Evolutionary conservation across 257 asterid species (phyloP), one percentile per base, ranked within the genome.

Genomic region (Solanum ossicruentum): DNA sequence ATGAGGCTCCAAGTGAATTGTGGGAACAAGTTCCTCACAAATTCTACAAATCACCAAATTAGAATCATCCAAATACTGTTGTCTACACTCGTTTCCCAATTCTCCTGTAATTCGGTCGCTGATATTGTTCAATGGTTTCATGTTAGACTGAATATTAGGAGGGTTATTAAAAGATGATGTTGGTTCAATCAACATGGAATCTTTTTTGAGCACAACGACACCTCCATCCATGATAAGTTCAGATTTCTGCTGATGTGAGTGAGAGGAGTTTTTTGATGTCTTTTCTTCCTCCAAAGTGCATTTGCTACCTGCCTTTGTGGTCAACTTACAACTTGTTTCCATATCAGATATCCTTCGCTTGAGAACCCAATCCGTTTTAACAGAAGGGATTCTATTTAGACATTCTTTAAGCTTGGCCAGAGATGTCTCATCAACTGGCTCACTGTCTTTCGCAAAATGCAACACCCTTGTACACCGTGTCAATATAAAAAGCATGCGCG

Each of bases 391-490:
- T 86, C 93, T 93, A 87, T 93, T 92, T 88, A 96, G 88, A 87
- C 98, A 96, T 84, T 93, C 94, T 86, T 91, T 92, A 87, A 96
- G 89, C 90, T 93, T 94, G 86, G 93, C 92, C 36, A 94, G 91
- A 63, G 97, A 92, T 85, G 71, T 92, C 85, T 94, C 98, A 89
- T 93, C 92, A 85, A 90, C 92, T 86, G 93, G 97, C 88, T 92
- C 97, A 81, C 90, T 89, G 61, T 95, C 98, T 92, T 90, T 93
- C 84, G 92, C 98, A 89, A 96, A 92, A 88, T 93, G 96, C 91
- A 95, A 89, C 92, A 96, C 88, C 84, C 98, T 93, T 66, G 99
- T 93, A 90, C 98, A 96, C 71, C 99, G 94, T 75, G 98, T 96
- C 94, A 96, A 87, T 87, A 96, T 96, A 88, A 93, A 96, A 85